Base-by-base conservation (phyloP, 2,329 filamentous ascomycete species). In the Aspergillus neoniger region DNA sequence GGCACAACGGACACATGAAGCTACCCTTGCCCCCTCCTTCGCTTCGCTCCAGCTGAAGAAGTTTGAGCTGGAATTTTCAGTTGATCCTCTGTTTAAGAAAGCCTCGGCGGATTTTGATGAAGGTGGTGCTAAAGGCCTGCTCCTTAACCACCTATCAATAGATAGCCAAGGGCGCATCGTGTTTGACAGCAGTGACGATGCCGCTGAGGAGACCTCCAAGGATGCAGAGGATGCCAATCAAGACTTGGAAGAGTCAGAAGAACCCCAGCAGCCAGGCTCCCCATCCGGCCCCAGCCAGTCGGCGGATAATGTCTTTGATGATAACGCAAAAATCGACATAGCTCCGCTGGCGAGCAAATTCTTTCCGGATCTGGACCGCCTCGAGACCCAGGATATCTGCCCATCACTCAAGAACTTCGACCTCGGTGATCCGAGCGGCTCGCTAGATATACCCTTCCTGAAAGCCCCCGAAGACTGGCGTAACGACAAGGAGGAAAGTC, bases 61-160 rank as follows among this genome's bases (percentile, higher is more conserved):
- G 77, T 93, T 99, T 71, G 95, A 99, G 69, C 84, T 98, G 48
- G 95, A 99, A 72, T 97, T 99, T 67, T 88, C 93, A 0, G 94
- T 99, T 5, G 95, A 99, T 72, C 95, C 95, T 2, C 80, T 99
- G n/a, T 99, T 99, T 85, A 99, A 99, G 74, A 99, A 99, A 73
- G 94, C 94, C 0, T 96, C 94, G 5, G 95, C 95, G 47, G 95
- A 99, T 79, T 99, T 99, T 67, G 95, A 99, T 73, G 95, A 99
- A 79, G 95, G 95, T 19, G 95, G 95, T 59, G 95, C 95, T 59
- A 99, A 98, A 77, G 95, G 95, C 19, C 82, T 99, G 44, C 83
- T 99, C 19, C 84, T 99, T 32, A 99, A 99, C 72, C 94, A 99
- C 76, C 83, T 99, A n/a, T 91, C 94, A 72, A 97, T 99, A 65